Conservation (phyloP, 2,329 filamentous ascomycete genomes). For the Cercospora zeae-maydis region DNA sequence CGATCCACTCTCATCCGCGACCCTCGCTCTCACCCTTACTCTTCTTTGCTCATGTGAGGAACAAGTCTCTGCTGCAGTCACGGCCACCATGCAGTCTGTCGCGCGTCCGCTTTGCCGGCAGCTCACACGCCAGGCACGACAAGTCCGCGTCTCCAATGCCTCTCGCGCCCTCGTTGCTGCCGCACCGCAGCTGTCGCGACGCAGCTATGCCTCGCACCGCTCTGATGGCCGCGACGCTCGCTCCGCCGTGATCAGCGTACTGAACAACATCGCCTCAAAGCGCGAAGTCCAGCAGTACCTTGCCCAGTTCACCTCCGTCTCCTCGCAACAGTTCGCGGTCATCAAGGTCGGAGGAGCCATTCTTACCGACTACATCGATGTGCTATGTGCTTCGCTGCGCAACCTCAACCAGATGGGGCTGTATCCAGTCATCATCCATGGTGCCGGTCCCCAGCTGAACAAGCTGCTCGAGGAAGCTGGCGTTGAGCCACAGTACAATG, state of each 20-base stretch:
- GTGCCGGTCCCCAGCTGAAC: constrained; percentile 92
- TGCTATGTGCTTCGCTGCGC: constrained; percentile 80
- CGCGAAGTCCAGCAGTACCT: constrained; percentile 96
- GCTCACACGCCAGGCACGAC: constrained; percentile 17
- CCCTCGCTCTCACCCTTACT: neutral
- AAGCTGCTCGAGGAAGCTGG: constrained; percentile 83
- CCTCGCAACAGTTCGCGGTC: constrained; percentile 94
- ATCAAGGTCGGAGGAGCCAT: constrained; percentile 98
- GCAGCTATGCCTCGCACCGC: constrained; percentile 26
- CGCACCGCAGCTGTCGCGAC: constrained; percentile 8
- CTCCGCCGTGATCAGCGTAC: constrained; percentile 79
- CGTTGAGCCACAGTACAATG: constrained; percentile 92
- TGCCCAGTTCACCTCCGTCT: constrained; percentile 93
- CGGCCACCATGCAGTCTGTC: constrained; percentile 16
- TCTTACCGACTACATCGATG: constrained; percentile 88
- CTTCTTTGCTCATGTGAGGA: constrained; percentile 5
- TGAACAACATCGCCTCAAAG: constrained; percentile 95
- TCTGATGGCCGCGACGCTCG: constrained; percentile 60
- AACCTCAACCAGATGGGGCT: constrained; percentile 94
- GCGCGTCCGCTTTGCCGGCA: constrained; percentile 20
- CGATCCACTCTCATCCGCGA: neutral
- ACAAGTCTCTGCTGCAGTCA: constrained; percentile 2
- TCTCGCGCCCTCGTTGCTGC: constrained; percentile 14
- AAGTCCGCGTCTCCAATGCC: constrained; percentile 7
- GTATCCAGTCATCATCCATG: constrained; percentile 93